phyloP scores from a whole-genome alignment of 169 alveolate genomes.

The Cryptosporidium tyzzeri region DNA sequence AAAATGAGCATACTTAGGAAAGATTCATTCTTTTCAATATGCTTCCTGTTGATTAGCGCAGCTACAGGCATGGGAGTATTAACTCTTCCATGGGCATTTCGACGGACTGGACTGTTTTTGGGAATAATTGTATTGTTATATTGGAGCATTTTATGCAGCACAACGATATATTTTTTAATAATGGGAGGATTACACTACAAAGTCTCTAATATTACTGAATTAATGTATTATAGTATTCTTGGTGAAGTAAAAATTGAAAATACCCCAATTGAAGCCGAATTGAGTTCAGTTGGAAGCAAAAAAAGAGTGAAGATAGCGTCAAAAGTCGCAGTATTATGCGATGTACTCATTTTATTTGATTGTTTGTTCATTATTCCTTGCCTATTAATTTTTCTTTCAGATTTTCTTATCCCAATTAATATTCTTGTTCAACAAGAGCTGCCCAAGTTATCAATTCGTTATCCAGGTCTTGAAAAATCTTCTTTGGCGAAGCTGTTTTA shows the following conservation, averaged over 20 bases:
- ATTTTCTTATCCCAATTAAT: slow-evolving; percentile 39
- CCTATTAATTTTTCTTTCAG: slow-evolving; percentile 52
- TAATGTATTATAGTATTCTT: slow-evolving; percentile 57
- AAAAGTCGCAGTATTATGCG: slow-evolving; percentile 5
- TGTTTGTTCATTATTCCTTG: slow-evolving; percentile 70
- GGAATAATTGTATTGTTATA: slow-evolving; percentile 40
- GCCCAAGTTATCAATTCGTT: slow-evolving; percentile 13
- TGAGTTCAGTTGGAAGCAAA: neutral
- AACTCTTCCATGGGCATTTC: slow-evolving; percentile 72
- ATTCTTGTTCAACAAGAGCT: slow-evolving; percentile 29
- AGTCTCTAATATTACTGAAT: slow-evolving; percentile 50
- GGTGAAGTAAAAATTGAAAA: slow-evolving; percentile 31
- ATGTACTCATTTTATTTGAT: slow-evolving; percentile 42
- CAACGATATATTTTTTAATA: slow-evolving; percentile 56
- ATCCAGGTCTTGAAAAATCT: slow-evolving; percentile 27
- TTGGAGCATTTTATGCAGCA: slow-evolving; percentile 59
- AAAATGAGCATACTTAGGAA: slow-evolving; percentile 15
- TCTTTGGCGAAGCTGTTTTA: neutral
- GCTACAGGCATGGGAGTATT: slow-evolving; percentile 74
- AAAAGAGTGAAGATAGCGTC: slow-evolving; percentile 30
- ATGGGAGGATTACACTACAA: slow-evolving; percentile 67
- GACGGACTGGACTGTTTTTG: slow-evolving; percentile 41
- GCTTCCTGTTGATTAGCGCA: slow-evolving; percentile 66
- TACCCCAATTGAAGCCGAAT: neutral
- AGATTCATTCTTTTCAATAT: slow-evolving; percentile 54